phyloP scores from a whole-genome alignment of 2,329 filamentous ascomycete species.

The Pseudogymnoascus sp. region DNA sequence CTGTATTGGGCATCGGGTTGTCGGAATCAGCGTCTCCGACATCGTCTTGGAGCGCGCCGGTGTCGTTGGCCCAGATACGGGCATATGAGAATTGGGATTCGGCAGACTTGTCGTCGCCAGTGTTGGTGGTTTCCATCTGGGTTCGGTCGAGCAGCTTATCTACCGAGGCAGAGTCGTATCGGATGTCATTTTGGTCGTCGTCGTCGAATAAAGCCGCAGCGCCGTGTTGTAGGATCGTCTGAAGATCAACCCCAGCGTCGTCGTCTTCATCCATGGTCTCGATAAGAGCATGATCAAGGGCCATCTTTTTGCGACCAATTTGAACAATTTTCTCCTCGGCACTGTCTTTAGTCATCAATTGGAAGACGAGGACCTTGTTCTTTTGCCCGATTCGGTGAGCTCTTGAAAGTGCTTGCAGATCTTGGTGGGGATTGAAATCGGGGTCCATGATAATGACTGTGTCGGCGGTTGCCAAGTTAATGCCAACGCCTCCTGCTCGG shows the following conservation, averaged over 20 bases:
- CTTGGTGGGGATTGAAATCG: constrained; percentile 95
- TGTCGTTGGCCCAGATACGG: constrained; percentile 83
- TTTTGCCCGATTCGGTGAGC: constrained; percentile 95
- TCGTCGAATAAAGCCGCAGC: constrained; percentile 81
- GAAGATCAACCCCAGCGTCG: constrained; percentile 68
- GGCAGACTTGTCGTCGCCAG: constrained; percentile 52
- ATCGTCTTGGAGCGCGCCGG: constrained; percentile 56
- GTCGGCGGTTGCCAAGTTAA: constrained; percentile 93
- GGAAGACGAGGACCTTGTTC: constrained; percentile 91
- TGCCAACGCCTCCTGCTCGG: constrained; percentile 89
- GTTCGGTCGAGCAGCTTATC: constrained; percentile 86
- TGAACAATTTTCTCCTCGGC: constrained; percentile 96
- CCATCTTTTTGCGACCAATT: constrained; percentile 92
- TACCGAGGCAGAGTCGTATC: constrained; percentile 74
- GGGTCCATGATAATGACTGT: constrained; percentile 96
- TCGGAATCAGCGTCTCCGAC: constrained; percentile 46
- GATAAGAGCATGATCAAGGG: constrained; percentile 87
- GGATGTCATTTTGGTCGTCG: constrained; percentile 62
- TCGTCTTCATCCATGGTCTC: constrained; percentile 85
- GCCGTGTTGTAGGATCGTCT: constrained; percentile 80
- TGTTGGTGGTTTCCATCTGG: constrained; percentile 63
- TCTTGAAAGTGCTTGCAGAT: constrained; percentile 88
- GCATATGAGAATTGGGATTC: constrained; percentile 85
- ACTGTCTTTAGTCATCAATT: constrained; percentile 80
- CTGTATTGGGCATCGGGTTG: constrained; percentile 49